Percentiles rank a stretch among this genome's conserved stretches.
phyloP scores from a whole-genome alignment of 2,329 filamentous ascomycete genomes.

The Monosporascus cannonballus region DNA sequence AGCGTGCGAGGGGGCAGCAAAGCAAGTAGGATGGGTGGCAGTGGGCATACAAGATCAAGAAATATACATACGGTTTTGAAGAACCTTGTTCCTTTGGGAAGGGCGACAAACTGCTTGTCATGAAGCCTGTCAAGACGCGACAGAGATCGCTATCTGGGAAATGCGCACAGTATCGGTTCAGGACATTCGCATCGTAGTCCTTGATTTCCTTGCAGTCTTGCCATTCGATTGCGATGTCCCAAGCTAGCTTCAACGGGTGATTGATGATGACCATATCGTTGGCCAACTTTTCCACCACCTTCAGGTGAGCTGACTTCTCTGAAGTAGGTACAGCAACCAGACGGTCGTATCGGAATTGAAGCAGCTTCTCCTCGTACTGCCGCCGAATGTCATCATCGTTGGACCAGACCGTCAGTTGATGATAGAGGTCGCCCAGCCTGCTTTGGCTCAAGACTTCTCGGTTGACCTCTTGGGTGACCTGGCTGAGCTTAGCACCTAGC shows the following conservation, averaged over 20 bases:
- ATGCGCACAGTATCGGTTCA: constrained; percentile 73
- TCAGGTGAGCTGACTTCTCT: constrained; percentile 64
- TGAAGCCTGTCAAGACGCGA: constrained; percentile 74
- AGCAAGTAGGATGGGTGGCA: too few relatives aligned
- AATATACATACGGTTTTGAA: constrained; percentile 7
- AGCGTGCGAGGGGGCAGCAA: too few relatives aligned
- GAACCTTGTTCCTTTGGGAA: constrained; percentile 47
- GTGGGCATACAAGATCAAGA: background rate
- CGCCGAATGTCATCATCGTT: constrained; percentile 79
- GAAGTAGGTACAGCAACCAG: constrained; percentile 61
- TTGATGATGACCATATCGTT: constrained; percentile 95
- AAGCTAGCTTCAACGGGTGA: constrained; percentile 81
- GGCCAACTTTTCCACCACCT: constrained; percentile 69
- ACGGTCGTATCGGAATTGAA: constrained; percentile 74
- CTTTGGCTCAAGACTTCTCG: constrained; percentile 73
- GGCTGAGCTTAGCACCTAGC: constrained; percentile 73
- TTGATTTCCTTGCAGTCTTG: constrained; percentile 67
- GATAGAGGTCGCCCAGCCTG: constrained; percentile 73
- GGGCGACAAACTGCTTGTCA: constrained; percentile 78
- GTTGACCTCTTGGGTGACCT: constrained; percentile 84
- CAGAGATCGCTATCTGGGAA: constrained; percentile 81
- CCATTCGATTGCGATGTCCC: constrained; percentile 89
- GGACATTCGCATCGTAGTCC: constrained; percentile 71
- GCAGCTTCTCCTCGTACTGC: constrained; percentile 81
- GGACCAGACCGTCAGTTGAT: constrained; percentile 83